Evolutionary conservation across 768 basidiomycete species (phyloP), one percentile per base, ranked within the genome.

Genomic region (Megacollybia marginata): DNA sequence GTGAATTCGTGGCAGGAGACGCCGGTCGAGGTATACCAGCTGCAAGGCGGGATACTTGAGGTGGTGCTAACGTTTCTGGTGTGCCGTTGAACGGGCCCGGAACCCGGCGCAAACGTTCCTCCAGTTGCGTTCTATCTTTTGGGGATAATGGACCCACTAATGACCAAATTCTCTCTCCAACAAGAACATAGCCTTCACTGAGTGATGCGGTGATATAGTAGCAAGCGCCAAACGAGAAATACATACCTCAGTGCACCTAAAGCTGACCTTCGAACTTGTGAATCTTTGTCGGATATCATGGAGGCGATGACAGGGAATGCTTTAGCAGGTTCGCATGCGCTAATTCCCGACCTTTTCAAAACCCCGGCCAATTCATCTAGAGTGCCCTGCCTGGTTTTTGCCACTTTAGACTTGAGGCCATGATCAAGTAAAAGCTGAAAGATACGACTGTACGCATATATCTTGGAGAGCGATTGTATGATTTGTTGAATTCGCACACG

Each of bases 361-460:
- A 96, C 72, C 33, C 71, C 71, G 4, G 78, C 83, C 48, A 95
- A 68, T 60, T 94, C 92, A 54, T 95, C 92, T 43, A 94, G 68
- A 16, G 85, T 74, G 11, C 91, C 89, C 65, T 92, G 88, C 11
- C 94, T 82, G 10, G 92, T 90, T 66, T 94, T 93, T 3, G 92
- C 86, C 15, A 92, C 88, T 65, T 94, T 94, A 15, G 88, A 86
- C 63, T 83, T 87, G 40, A 94, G 67, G 13, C 96, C 95, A 60
- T 94, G 79, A 35, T 96, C 91, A 10, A 96, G 75, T 7, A 98
- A 69, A 12, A 92, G 65, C 59, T 89, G 86, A 63, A 96, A 94
- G 32, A 98, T 73, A 36, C 93, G 85, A 58, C 93, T 96, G 58
- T 87, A 94, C 1, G 96, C 87, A 59, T 94, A 96, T 47, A 97